Percentiles rank a stretch among this genome's conserved stretches.
Evolutionary conservation across 2,329 filamentous ascomycete species (phyloP).

Genomic region (Pestalotiopsis sp.): DNA sequence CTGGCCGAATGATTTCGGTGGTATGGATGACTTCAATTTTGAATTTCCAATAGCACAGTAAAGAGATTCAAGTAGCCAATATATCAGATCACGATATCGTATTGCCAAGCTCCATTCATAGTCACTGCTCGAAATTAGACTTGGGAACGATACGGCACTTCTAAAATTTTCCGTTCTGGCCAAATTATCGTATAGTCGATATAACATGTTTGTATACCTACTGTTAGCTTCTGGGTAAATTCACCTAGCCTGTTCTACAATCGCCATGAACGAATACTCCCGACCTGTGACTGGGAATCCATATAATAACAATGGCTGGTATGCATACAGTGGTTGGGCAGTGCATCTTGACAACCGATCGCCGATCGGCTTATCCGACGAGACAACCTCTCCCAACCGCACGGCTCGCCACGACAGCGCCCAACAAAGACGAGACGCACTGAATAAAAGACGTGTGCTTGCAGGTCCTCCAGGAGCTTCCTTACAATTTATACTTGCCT

Average conservation of each 20-base stretch:
- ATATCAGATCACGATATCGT: background rate
- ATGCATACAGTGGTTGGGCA: background rate
- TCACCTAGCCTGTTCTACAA: too few relatives aligned
- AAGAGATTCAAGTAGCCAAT: background rate
- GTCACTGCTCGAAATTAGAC: too few relatives aligned
- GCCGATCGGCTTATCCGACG: conserved; percentile 6
- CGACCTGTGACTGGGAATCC: background rate
- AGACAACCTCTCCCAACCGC: background rate
- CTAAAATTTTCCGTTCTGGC: too few relatives aligned
- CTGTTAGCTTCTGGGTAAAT: too few relatives aligned
- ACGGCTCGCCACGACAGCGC: background rate
- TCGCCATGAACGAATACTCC: background rate
- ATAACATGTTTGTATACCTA: too few relatives aligned
- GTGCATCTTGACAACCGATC: background rate
- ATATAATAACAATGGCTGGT: background rate
- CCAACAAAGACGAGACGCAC: too few relatives aligned
- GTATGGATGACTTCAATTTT: conserved; percentile 8
- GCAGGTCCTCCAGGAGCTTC: background rate
- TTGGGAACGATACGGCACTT: too few relatives aligned
- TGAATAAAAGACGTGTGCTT: conserved; percentile 2
- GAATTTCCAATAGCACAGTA: conserved; percentile 6
- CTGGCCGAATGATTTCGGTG: conserved; percentile 10
- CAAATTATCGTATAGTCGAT: too few relatives aligned
- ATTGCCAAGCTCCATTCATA: too few relatives aligned
- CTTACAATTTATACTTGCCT: background rate